Evolutionary conservation across 2,329 filamentous ascomycete genomes (phyloP).

Genomic region (Fusarium siculi): DNA sequence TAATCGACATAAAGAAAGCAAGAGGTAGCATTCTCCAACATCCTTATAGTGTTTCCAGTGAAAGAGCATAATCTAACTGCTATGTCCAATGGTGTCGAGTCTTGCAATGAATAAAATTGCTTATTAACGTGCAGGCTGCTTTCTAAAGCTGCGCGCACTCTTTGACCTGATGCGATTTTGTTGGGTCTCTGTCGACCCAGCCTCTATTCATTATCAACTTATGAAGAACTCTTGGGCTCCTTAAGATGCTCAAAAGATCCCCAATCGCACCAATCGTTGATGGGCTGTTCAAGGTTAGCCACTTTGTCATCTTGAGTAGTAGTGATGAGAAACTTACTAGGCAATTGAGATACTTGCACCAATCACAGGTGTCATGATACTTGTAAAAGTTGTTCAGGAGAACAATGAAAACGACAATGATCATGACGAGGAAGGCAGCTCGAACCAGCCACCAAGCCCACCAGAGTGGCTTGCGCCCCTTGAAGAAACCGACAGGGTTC

Average conservation of each 20-base stretch:
- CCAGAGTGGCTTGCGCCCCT: slow-evolving; percentile 91
- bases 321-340: slow-evolving; percentile 71
- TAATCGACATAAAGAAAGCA: slow-evolving; percentile 22
- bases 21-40: not conserved
- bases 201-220: not conserved
- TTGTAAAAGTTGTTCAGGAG: slow-evolving; percentile 93
- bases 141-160: slow-evolving; percentile 5
- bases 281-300: slow-evolving; percentile 57
- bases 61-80: slow-evolving; percentile 10
- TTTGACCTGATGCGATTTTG: not conserved
- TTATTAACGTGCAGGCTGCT: slow-evolving; percentile 19
- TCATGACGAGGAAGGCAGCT: slow-evolving; percentile 79
- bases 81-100: slow-evolving; percentile 48
- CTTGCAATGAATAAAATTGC: slow-evolving; percentile 43
- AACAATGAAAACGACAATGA: slow-evolving; percentile 86
- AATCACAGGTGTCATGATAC: slow-evolving; percentile 75
- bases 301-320: not conserved
- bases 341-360: slow-evolving; percentile 97
- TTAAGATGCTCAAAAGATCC: slow-evolving; percentile 49
- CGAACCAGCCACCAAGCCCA: slow-evolving; percentile 97
- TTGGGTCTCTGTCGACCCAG: not conserved
- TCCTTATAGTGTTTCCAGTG: slow-evolving; percentile 4
- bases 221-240: not conserved
- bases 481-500: slow-evolving; percentile 83
- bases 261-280: slow-evolving; percentile 75